Percentiles rank a stretch among this genome's conserved stretches.
These are phyloP conservation scores for Pseudofabraea citricarpa DNA, from an alignment of 2,329 filamentous ascomycete genomes.

Conservation along the genomic window DNA sequence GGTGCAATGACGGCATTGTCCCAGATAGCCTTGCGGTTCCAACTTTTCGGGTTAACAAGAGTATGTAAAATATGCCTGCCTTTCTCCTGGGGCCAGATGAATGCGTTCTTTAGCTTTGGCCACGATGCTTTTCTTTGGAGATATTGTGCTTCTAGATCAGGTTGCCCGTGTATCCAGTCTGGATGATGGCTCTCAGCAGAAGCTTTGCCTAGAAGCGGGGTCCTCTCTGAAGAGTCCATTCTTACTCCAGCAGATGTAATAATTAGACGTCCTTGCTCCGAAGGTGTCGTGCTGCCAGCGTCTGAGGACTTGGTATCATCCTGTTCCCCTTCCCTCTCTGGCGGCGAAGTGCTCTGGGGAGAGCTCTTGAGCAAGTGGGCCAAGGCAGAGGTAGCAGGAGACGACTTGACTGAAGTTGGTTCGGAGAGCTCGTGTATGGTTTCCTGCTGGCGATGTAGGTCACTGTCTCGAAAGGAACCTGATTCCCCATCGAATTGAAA, in stretches of 20 bases:
- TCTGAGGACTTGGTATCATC: conserved; percentile 5
- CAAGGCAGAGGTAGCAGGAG: conserved; percentile 38
- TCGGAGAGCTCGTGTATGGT: conserved; percentile 60
- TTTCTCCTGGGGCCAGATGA: conserved; percentile 17
- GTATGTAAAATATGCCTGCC: conserved; percentile 15
- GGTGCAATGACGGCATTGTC: conserved; percentile 61
- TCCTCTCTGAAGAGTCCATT: conserved; percentile 21
- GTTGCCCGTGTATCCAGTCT: conserved; percentile 25
- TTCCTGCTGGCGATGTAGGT: conserved; percentile 32
- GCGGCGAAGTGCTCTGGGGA: conserved; percentile 20
- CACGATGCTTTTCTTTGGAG: conserved; percentile 15
- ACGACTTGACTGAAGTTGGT: conserved; percentile 30
- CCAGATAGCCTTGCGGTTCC: conserved; percentile 65
- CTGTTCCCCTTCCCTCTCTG: conserved; percentile 4
- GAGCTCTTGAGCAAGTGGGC: conserved; percentile 43
- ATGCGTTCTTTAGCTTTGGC: conserved; percentile 22
- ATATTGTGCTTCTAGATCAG: conserved; percentile 25
- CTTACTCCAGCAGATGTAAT: conserved; percentile 18
- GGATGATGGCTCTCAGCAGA: conserved; percentile 14
- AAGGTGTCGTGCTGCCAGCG: conserved; percentile 3
- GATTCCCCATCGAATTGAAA: conserved; percentile 24
- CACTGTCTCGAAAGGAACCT: conserved; percentile 11
- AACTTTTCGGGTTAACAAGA: conserved; percentile 60
- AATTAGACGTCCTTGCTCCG: conserved; percentile 14
- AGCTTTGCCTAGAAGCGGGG: conserved; percentile 22